phyloP scores from a whole-genome alignment of 2,329 filamentous ascomycete species.

The Botrytis sinoallii region DNA sequence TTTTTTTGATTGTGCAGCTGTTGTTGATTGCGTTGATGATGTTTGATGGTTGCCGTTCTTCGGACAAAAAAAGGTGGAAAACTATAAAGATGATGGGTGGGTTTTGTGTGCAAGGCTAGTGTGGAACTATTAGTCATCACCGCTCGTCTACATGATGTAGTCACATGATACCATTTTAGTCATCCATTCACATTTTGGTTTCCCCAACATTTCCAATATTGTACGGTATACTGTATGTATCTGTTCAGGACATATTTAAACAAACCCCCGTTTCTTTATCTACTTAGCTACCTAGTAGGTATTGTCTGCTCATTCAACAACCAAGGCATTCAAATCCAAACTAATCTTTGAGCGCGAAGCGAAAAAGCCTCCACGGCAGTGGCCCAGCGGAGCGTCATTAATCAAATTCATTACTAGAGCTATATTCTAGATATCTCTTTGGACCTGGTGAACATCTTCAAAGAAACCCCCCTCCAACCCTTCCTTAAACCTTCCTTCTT shows the following conservation, averaged over 20 bases:
- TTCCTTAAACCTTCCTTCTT: not conserved
- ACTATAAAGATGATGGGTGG: not conserved
- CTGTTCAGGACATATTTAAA: not conserved
- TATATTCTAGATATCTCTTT: not conserved
- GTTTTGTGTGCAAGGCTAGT: not conserved
- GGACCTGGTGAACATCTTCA: not conserved
- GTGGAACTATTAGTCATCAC: not conserved
- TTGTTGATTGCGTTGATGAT: constrained; percentile 21
- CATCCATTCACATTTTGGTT: not conserved
- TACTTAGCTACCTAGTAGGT: no score
- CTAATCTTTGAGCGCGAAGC: not conserved
- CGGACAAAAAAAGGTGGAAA: not conserved
- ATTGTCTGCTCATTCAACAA: not conserved
- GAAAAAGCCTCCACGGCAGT: not conserved
- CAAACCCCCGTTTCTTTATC: not conserved
- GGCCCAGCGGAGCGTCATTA: not conserved
- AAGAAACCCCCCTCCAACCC: no score
- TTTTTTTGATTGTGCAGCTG: constrained; percentile 17
- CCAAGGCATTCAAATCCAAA: not conserved
- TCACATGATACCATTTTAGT: not conserved
- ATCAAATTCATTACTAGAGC: not conserved
- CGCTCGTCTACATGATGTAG: not conserved
- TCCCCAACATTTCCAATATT: not conserved
- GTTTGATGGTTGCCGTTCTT: constrained; percentile 18
- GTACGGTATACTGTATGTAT: not conserved